Conservation (phyloP, 176 grass and related monocot species). For the Ensete glaucum region DNA sequence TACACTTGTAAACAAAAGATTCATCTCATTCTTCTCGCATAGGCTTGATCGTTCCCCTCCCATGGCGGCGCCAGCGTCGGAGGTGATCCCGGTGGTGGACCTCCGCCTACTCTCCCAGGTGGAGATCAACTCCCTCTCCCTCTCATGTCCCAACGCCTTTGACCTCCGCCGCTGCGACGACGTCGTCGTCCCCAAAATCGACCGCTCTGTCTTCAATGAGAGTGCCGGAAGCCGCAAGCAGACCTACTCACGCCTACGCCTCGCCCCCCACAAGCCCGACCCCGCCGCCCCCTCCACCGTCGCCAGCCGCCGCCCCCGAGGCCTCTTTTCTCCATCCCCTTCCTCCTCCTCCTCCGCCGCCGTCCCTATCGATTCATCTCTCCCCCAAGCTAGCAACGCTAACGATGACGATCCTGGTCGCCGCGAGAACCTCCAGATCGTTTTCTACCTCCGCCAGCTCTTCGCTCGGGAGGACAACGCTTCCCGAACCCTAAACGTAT, state of each 20-base stretch:
- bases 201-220: conserved; percentile 85
- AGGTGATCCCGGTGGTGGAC: conserved; percentile 60
- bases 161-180: conserved; percentile 38
- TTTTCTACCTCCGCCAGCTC: conserved; percentile 67
- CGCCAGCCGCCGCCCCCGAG: conserved; percentile 1
- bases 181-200: conserved; percentile 55
- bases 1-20: too few relatives aligned
- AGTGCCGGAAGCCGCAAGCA: conserved; percentile 90
- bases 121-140: conserved; percentile 50
- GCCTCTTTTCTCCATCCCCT: conserved; percentile 1
- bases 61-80: conserved; percentile 8
- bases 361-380: conserved; percentile 2
- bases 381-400: background rate
- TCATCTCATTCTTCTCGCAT: too few relatives aligned
- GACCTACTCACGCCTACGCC: conserved; percentile 70
- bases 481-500: conserved; percentile 30
- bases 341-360: conserved; percentile 16
- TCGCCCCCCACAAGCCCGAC: conserved; percentile 26
- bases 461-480: conserved; percentile 33
- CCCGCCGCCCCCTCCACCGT: conserved; percentile 14
- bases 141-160: conserved; percentile 34
- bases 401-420: conserved; percentile 12
- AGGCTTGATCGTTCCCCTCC: background rate
- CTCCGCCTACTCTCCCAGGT: conserved; percentile 51
- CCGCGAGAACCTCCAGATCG: conserved; percentile 14